These are phyloP conservation scores for Albophoma yamanashiensis DNA, from an alignment of 2,329 filamentous ascomycete species.

Conservation along the genomic window DNA sequence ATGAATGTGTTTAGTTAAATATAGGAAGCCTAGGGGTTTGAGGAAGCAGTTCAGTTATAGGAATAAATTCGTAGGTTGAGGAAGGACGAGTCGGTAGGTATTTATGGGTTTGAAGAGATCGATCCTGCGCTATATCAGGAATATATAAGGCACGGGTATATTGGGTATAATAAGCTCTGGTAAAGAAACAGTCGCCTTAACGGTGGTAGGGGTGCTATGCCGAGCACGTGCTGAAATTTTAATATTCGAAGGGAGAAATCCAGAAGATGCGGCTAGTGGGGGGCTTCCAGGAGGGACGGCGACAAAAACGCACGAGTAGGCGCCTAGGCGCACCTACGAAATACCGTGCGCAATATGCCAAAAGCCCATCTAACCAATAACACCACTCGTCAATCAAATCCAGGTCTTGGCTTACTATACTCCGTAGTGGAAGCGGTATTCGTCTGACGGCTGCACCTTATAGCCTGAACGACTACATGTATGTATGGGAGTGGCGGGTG, in stretches of 20 bases:
- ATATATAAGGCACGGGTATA: too few species aligned
- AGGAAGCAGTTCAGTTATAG: neutral
- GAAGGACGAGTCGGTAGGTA: neutral
- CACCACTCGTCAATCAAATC: neutral
- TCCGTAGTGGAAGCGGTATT: neutral
- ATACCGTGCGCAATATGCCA: neutral
- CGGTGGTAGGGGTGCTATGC: too few species aligned
- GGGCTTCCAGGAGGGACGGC: too few species aligned
- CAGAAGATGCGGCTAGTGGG: too few species aligned
- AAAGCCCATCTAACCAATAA: neutral
- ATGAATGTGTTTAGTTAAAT: neutral
- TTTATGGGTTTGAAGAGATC: neutral
- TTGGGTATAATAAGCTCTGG: too few species aligned
- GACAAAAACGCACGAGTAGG: neutral
- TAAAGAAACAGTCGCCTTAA: too few species aligned
- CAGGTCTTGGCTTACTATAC: neutral
- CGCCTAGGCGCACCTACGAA: too few species aligned
- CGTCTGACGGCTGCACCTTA: neutral
- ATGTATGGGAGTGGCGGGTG: too few species aligned
- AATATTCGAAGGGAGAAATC: too few species aligned
- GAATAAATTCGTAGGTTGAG: neutral
- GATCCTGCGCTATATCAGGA: too few species aligned
- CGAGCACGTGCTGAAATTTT: too few species aligned
- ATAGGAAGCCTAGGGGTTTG: neutral
- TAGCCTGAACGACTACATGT: neutral